A percentile compares a stretch with the other conserved stretches of the same genome.
phyloP scores from a whole-genome alignment of 768 basidiomycete species.

The Cantharellus anzutake region DNA sequence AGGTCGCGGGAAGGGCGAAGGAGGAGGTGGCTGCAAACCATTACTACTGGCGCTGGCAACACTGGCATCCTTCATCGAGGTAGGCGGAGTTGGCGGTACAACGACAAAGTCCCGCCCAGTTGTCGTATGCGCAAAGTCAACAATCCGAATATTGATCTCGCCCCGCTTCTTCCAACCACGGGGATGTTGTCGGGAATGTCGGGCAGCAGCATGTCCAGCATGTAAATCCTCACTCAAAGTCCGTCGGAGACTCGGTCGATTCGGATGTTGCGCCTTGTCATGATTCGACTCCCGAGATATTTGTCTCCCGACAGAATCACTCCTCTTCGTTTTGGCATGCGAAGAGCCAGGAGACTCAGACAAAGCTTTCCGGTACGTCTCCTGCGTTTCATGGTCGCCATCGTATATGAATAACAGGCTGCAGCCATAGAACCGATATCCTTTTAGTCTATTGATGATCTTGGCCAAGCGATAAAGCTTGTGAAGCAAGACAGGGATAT shows the following conservation, averaged over 20 bases:
- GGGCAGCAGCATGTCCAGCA: conserved; percentile 42
- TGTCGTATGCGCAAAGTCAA: conserved; percentile 97
- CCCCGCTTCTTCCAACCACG: conserved; percentile 56
- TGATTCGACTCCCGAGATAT: conserved; percentile 9
- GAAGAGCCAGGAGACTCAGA: conserved; percentile 38
- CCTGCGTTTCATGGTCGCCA: conserved; percentile 78
- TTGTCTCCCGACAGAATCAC: conserved; percentile 53
- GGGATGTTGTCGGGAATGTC: conserved; percentile 15
- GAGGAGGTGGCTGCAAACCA: conserved; percentile 9
- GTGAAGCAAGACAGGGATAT: conserved; percentile 78
- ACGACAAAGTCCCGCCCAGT: conserved; percentile 77
- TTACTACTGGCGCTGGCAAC: conserved; percentile 26
- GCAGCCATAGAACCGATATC: conserved; percentile 98
- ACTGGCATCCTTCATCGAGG: background rate
- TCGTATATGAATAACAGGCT: conserved; percentile 94
- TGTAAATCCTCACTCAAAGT: conserved; percentile 68
- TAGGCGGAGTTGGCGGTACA: background rate
- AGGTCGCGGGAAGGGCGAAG: background rate
- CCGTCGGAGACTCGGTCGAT: conserved; percentile 32
- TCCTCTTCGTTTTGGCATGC: conserved; percentile 39
- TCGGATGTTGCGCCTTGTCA: conserved; percentile 5
- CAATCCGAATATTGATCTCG: conserved; percentile 87
- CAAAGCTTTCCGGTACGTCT: conserved; percentile 40
- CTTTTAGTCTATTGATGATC: conserved; percentile 73
- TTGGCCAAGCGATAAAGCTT: conserved; percentile 88